Base-by-base conservation (phyloP, 768 basidiomycete species). In the Termitomyces sp. region DNA sequence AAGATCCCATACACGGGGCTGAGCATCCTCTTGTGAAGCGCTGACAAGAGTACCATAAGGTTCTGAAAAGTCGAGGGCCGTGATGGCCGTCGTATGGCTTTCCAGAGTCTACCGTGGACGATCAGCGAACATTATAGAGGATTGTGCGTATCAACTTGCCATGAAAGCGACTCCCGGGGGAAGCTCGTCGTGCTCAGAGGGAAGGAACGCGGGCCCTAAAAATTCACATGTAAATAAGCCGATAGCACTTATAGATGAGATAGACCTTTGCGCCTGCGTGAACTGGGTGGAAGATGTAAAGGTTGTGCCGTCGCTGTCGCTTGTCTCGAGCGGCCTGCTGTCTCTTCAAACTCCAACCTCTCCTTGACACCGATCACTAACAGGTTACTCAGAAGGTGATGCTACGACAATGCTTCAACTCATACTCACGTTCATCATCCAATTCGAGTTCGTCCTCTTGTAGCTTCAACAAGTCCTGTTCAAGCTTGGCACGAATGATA, bases 91-190 rank as follows among this genome's bases (percentile, higher is more conserved):
- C 1, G 83, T 78, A 65, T 98, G 96, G 50, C 84, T 84, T 44
- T 87, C 81, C 34, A 98, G 78, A 3, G 93, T 92, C 93, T 95
- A 69, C 0, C 49, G 31, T 36, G 47, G 34, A 36, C 22, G 55
- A 44, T 54, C 45, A 48, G 60, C 65, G 11, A 57, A 62, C 31
- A 22, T n/a, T 33, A n/a, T 36, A 42, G 34, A 53, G 55, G 42
- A 54, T 11, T 58, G 18, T 6, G 56, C 27, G 42, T 48, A 48
- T 42, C 15, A 31, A 65, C 66, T 64, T 73, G 93, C 93, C 95
- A 99, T 98, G 75, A 99, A 99, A 13, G 96, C 97, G 6, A 98
- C 85, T 1, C 93, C 94, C 8, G 88, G 84, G 9, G 97, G 97
- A 33, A 99, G 79, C 55, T 97, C 94, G 65, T 95, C 93, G 65